Percentiles rank a stretch among this genome's conserved stretches.
Conservation (phyloP, 2,329 filamentous ascomycete species). For the Epichloe glyceriae region DNA sequence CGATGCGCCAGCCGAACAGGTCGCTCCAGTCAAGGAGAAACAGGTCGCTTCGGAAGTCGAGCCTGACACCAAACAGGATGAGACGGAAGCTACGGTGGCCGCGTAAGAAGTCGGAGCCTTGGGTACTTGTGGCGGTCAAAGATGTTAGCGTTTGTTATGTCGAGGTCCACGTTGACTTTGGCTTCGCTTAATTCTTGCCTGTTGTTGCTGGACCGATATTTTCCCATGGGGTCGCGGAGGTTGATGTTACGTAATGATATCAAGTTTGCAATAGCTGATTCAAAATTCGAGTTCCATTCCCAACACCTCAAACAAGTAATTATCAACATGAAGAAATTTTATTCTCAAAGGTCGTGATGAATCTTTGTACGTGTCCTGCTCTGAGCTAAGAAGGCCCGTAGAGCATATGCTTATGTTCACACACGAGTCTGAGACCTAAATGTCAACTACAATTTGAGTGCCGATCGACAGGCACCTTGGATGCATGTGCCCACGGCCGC, state of each 20-base stretch:
- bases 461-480: too few relatives aligned
- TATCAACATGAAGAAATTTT: too few relatives aligned
- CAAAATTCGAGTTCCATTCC: not conserved
- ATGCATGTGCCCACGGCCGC: too few relatives aligned
- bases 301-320: not conserved
- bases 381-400: too few relatives aligned
- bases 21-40: conserved; percentile 16
- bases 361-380: not conserved
- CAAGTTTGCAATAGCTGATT: conserved; percentile 1
- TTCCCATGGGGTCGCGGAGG: not conserved
- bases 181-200: not conserved
- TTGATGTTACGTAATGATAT: not conserved
- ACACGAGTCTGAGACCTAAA: too few relatives aligned
- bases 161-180: not conserved
- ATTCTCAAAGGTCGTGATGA: not conserved
- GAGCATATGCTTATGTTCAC: too few relatives aligned
- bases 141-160: not conserved
- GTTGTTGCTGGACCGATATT: not conserved
- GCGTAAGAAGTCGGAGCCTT: not conserved
- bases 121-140: not conserved
- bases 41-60: conserved; percentile 5
- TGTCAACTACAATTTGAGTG: too few relatives aligned
- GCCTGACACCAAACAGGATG: not conserved
- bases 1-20: conserved; percentile 12
- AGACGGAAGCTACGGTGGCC: not conserved